Percentiles rank a stretch among this genome's conserved stretches.
phyloP scores from a whole-genome alignment of 83 land plant species.

The Picea abies region DNA sequence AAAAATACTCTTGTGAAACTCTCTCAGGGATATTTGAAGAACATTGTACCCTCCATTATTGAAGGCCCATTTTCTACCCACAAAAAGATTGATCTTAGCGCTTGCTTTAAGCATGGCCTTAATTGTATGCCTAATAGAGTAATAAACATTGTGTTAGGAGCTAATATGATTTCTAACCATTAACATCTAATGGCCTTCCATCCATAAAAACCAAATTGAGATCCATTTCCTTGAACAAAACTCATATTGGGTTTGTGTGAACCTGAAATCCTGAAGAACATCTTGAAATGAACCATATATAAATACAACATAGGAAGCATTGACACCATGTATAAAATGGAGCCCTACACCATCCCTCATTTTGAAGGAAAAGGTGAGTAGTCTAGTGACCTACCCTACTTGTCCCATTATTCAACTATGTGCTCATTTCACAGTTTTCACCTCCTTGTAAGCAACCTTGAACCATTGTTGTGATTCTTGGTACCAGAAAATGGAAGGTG shows the following conservation, averaged over 20 bases:
- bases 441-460: too few relatives aligned
- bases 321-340: slow-evolving; percentile 38
- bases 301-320: slow-evolving; percentile 30
- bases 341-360: slow-evolving; percentile 35
- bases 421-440: too few relatives aligned
- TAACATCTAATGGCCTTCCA: slow-evolving; percentile 66
- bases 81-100: slow-evolving; percentile 76
- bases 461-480: too few relatives aligned
- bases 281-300: slow-evolving; percentile 55
- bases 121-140: slow-evolving; percentile 55
- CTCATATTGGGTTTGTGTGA: slow-evolving; percentile 28
- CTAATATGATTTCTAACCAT: slow-evolving; percentile 99
- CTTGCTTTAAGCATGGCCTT: slow-evolving; percentile 56
- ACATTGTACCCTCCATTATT: slow-evolving; percentile 88
- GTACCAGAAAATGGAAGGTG: too few relatives aligned
- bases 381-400: neutral
- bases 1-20: slow-evolving; percentile 73
- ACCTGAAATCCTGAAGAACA: slow-evolving; percentile 9
- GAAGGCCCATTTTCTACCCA: slow-evolving; percentile 96
- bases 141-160: slow-evolving; percentile 80
- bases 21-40: slow-evolving; percentile 76
- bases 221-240: slow-evolving; percentile 75
- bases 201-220: slow-evolving; percentile 53
- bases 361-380: neutral
- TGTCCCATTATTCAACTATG: too few relatives aligned